Conservation (phyloP, 768 basidiomycete genomes). For the Naganishia vaughanmartiniae region DNA sequence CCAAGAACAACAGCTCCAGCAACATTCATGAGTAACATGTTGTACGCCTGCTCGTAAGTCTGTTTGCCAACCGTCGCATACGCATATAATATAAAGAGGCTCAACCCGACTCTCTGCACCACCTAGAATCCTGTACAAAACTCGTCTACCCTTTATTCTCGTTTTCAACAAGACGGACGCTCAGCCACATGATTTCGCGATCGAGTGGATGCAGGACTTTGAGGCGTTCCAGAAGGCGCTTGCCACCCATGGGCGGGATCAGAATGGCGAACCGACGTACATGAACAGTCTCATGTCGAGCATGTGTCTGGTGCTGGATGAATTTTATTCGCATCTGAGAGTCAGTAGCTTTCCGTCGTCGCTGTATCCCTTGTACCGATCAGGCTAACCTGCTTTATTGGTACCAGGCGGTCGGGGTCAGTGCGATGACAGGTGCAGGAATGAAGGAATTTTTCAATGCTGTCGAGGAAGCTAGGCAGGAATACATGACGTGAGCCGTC, state of each 20-base stretch:
- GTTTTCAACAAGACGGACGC: constrained; percentile 99
- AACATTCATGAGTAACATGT: constrained; percentile 99
- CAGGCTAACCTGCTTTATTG: background rate
- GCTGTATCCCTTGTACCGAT: background rate
- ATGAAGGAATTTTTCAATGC: constrained; percentile 87
- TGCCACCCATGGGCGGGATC: constrained; percentile 66
- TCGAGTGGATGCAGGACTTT: constrained; percentile 98
- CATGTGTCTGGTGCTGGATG: constrained; percentile 96
- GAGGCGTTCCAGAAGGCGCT: constrained; percentile 90
- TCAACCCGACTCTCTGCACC: background rate
- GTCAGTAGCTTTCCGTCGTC: constrained; percentile 54
- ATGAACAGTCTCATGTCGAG: constrained; percentile 99
- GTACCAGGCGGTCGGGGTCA: constrained; percentile 83
- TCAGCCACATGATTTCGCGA: constrained; percentile 79
- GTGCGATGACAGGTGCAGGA: constrained; percentile 92
- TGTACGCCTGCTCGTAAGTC: constrained; percentile 92
- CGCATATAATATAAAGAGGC: background rate
- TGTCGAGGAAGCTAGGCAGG: constrained; percentile 78
- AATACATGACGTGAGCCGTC: constrained; percentile 75
- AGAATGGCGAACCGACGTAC: constrained; percentile 82
- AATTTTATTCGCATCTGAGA: constrained; percentile 95
- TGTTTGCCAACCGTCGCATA: background rate
- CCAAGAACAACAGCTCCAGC: constrained; percentile 84
- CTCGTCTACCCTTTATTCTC: constrained; percentile 90
- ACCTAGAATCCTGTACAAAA: constrained; percentile 90